Percentiles rank a stretch among this genome's conserved stretches.
phyloP scores from a whole-genome alignment of 441 rosid genomes.

The Rhodomyrtus psidioides region DNA sequence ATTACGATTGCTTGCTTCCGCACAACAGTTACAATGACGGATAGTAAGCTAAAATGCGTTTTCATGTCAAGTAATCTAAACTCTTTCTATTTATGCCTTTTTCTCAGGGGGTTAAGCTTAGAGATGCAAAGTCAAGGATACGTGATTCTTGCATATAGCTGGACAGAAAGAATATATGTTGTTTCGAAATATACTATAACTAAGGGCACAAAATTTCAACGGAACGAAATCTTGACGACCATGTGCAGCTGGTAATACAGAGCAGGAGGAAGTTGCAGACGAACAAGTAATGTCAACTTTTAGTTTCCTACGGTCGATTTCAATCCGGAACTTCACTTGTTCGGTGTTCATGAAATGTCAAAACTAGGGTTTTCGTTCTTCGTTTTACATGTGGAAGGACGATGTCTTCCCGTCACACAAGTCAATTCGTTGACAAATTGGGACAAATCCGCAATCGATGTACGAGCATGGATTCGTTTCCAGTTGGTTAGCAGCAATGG shows the following conservation, averaged over 20 bases:
- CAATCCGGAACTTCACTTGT: not conserved
- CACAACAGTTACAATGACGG: too few relatives aligned
- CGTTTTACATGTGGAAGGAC: not conserved
- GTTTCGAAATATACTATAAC: not conserved
- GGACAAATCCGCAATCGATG: not conserved
- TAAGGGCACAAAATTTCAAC: not conserved
- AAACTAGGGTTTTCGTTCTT: not conserved
- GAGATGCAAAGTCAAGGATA: not conserved
- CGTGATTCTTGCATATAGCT: not conserved
- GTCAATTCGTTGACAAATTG: not conserved
- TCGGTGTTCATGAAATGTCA: not conserved
- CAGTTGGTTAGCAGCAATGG: not conserved
- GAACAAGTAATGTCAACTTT: not conserved
- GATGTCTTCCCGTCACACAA: not conserved
- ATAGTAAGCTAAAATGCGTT: too few relatives aligned
- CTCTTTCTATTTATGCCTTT: too few relatives aligned
- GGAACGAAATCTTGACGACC: too few relatives aligned
- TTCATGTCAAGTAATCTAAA: too few relatives aligned
- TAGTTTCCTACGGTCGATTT: not conserved
- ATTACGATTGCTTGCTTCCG: too few relatives aligned
- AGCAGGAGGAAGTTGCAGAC: not conserved
- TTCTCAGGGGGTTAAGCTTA: not conserved
- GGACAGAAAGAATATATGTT: not conserved
- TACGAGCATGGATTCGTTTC: not conserved
- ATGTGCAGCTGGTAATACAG: too few relatives aligned